Percentiles rank a stretch among this genome's conserved stretches.
phyloP scores from a whole-genome alignment of 75 land plant species.

The Pinus albicaulis region DNA sequence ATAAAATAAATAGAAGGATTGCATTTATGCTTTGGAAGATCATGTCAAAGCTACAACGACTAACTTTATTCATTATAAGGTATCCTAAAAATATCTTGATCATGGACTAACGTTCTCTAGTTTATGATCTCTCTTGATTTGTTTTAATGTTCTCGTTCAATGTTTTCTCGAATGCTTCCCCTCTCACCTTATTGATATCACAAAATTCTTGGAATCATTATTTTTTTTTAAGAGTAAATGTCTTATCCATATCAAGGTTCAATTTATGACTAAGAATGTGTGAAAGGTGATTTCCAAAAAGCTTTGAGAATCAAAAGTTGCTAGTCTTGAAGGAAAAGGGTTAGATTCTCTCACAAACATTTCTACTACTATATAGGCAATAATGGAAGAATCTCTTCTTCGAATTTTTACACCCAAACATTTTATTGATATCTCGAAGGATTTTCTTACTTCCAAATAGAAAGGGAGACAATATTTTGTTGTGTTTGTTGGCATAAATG shows the following conservation, averaged over 20 bases:
- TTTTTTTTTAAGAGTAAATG: no score
- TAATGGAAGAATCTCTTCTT: constrained; percentile 92
- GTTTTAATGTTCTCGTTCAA: no score
- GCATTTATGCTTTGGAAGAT: no score
- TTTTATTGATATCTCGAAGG: constrained; percentile 89
- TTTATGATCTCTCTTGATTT: no score
- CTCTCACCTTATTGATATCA: no score
- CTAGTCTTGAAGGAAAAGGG: constrained; percentile 92
- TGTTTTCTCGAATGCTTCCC: no score
- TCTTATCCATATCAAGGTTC: constrained; percentile 50
- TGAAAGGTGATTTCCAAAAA: constrained; percentile 93
- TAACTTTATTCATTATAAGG: no score
- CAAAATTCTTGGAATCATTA: no score
- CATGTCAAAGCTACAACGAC: no score
- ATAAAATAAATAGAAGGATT: no score
- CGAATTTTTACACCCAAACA: constrained; percentile 86
- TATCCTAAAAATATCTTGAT: neutral
- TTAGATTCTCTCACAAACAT: constrained; percentile 73
- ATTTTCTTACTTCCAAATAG: constrained; percentile 89
- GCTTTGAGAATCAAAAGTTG: constrained; percentile 88
- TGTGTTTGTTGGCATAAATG: constrained; percentile 96
- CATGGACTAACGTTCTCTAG: no score
- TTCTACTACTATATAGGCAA: constrained; percentile 30
- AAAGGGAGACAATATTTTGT: constrained; percentile 89
- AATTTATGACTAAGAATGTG: constrained; percentile 98